A percentile compares a stretch with the other conserved stretches of the same genome.
phyloP scores from a whole-genome alignment of 768 basidiomycete genomes.

The Suillus subaureus region DNA sequence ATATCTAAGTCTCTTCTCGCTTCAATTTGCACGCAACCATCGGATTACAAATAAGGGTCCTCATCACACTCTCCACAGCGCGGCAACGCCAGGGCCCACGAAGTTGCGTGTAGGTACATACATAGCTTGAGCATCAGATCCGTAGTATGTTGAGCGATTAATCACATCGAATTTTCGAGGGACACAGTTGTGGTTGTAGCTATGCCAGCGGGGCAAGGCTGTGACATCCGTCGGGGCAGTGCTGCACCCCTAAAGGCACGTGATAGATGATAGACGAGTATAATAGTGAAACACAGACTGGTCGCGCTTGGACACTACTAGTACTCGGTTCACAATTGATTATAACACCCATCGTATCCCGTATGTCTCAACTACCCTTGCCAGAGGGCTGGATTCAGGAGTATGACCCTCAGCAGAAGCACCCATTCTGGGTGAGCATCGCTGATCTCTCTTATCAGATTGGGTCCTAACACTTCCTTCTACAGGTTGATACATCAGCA shows the following conservation, averaged over 20 bases:
- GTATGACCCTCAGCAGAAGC: conserved; percentile 43
- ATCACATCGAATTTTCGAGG: not conserved
- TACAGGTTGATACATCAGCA: conserved; percentile 64
- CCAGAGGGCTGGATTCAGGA: conserved; percentile 62
- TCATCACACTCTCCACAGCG: too few relatives aligned
- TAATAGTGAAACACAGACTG: conserved; percentile 15
- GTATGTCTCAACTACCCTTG: conserved; percentile 39
- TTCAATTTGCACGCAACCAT: not conserved
- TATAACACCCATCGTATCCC: conserved; percentile 4
- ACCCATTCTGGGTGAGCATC: conserved; percentile 51
- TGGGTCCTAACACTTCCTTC: not conserved
- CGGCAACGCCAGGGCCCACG: not conserved
- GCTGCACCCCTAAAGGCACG: conserved; percentile 1
- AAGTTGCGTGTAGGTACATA: not conserved
- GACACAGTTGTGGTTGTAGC: not conserved
- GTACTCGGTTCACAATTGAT: not conserved
- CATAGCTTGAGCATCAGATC: not conserved
- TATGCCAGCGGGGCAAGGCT: not conserved
- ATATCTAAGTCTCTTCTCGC: not conserved
- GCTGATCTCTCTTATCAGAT: too few relatives aligned
- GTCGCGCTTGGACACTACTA: not conserved
- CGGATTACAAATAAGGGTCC: too few relatives aligned
- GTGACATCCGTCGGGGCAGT: not conserved
- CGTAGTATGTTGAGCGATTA: not conserved
- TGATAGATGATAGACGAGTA: not conserved